Evolutionary conservation across 257 asterid species (phyloP), one percentile per base, ranked within the genome.

Genomic region (Cruciata laevipes): DNA sequence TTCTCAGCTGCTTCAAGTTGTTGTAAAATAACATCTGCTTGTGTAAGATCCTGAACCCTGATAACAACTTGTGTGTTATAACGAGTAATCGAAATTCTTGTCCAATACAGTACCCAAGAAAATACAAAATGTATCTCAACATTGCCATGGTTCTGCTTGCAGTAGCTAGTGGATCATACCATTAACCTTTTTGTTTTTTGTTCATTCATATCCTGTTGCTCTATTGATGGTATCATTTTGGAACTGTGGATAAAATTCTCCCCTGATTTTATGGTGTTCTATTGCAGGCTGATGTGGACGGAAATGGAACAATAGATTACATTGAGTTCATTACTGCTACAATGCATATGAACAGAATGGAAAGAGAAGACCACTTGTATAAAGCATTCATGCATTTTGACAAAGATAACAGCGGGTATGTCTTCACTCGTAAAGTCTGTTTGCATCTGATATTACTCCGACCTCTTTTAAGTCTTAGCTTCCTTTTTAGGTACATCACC

Each of bases 281-380:
- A 63, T 67, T 67, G 77, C 88, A 91, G 98, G 98, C 98, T 65
- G 98, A 91, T 67, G 98, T 91, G 75, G 98, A 91, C 73, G 98
- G 98, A 69, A 91, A 87, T 9, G 98, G 98, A 73, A 78, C 98
- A 33, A 91, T 91, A 27, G 98, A 91, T 83, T 91, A 91, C 73
- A 81, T 87, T n/a, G 98, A 91, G 77, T 91, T 91, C 66, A 89
- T 91, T 66, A 87, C 98, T 37, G 98, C 96, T 24, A 91, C 98
- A 20, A 91, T 91, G 98, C 98, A 91, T 77, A 87, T 95, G 69
- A 96, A 91, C 74, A 83, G 79, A 76, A 91, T 91, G 55, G 98
- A 91, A 81, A 86, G 88, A 73, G 96, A 91, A 47, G 98, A 91
- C 69, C 91, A 91, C 79, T 79, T 91, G 55, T 91, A 73, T 68